phyloP scores from a whole-genome alignment of 2,329 filamentous ascomycete species.

The Microsporum ferrugineum region DNA sequence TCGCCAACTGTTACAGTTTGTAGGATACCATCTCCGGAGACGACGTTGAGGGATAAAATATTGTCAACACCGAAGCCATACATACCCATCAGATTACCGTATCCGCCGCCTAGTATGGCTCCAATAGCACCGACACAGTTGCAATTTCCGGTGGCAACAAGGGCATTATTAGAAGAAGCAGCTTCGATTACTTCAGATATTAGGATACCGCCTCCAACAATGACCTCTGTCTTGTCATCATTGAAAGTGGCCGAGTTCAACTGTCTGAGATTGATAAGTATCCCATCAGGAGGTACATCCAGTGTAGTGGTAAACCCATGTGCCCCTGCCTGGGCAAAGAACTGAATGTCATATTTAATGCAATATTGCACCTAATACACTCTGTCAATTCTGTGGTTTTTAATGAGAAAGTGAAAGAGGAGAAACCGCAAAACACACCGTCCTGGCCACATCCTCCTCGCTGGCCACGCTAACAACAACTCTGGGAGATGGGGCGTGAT shows the following conservation, averaged over 20 bases:
- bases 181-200: constrained; percentile 8
- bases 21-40: constrained; percentile 40
- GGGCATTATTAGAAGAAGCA: not conserved
- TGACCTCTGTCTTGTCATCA: constrained; percentile 36
- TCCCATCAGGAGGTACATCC: constrained; percentile 39
- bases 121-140: constrained; percentile 41
- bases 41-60: constrained; percentile 41
- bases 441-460: constrained; percentile 13
- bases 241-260: constrained; percentile 36
- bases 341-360: constrained; percentile 37
- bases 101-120: constrained; percentile 47
- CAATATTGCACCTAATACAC: constrained; percentile 38
- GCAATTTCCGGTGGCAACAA: constrained; percentile 36
- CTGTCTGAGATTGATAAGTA: constrained; percentile 41
- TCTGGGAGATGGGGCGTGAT: constrained; percentile 10
- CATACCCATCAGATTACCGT: constrained; percentile 44
- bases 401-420: not conserved
- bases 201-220: constrained; percentile 36
- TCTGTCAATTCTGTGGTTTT: constrained; percentile 6
- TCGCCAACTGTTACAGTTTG: constrained; percentile 25
- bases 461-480: constrained; percentile 12
- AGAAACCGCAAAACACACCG: constrained; percentile 9
- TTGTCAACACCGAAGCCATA: constrained; percentile 46
- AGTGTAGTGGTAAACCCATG: constrained; percentile 44
- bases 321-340: constrained; percentile 43